Percentiles rank a stretch among this genome's conserved stretches.
phyloP scores from a whole-genome alignment of 129 eudicot species.

The Helianthus tuberosus region DNA sequence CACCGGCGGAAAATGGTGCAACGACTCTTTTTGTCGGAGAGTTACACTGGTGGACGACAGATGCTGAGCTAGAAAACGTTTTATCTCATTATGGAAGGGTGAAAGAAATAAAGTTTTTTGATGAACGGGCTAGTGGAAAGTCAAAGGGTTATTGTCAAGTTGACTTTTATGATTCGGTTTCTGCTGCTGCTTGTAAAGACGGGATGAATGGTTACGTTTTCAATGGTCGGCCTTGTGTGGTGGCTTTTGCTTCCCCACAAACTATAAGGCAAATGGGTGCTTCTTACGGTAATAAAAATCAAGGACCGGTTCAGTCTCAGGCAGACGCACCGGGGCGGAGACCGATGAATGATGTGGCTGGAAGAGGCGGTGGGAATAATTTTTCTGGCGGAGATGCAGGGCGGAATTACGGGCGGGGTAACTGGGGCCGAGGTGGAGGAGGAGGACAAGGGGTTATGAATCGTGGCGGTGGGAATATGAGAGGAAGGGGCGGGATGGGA shows the following conservation, averaged over 20 bases:
- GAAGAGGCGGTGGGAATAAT: constrained; percentile 76
- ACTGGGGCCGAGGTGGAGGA: constrained; percentile 74
- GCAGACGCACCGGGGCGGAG: constrained; percentile 71
- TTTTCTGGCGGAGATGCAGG: constrained; percentile 73
- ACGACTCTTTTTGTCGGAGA: constrained; percentile 93
- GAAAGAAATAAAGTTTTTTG: constrained; percentile 90
- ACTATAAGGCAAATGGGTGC: constrained; percentile 87
- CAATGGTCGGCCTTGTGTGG: constrained; percentile 92
- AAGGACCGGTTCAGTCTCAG: constrained; percentile 70
- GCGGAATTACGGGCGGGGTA: constrained; percentile 79
- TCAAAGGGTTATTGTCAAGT: constrained; percentile 98
- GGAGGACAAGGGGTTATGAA: constrained; percentile 55
- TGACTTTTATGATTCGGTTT: constrained; percentile 66
- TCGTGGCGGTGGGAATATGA: constrained; percentile 66
- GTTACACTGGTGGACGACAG: constrained; percentile 98
- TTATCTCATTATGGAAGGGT: constrained; percentile 83
- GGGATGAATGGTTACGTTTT: constrained; percentile 85
- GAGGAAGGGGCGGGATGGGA: constrained; percentile 79
- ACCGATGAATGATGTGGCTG: constrained; percentile 65
- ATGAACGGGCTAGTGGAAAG: constrained; percentile 95
- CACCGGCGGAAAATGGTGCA: constrained; percentile 63
- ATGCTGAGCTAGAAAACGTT: constrained; percentile 91
- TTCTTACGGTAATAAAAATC: constrained; percentile 66
- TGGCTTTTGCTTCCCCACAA: constrained; percentile 90
- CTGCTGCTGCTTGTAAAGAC: constrained; percentile 90